phyloP scores from a whole-genome alignment of 805 yeast genomes.

The Schizosaccharomyces japonicus region DNA sequence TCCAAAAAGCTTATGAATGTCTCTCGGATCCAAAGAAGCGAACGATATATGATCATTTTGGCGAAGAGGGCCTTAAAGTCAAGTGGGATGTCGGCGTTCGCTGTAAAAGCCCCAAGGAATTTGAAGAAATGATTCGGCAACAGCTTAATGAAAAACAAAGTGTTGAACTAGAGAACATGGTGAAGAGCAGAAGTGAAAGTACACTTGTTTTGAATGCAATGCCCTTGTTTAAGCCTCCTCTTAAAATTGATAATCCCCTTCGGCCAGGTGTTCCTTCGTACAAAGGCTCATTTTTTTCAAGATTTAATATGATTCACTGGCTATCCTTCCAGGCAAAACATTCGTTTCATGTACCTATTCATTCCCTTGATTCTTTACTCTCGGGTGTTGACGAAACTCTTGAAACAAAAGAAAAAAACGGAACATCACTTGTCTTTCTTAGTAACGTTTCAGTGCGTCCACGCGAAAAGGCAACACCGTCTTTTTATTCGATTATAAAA shows the following conservation, averaged over 20 bases:
- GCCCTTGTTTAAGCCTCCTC: neutral
- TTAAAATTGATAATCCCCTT: neutral
- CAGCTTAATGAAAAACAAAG: neutral
- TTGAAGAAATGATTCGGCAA: neutral
- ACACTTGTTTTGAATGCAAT: neutral
- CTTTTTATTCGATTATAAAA: neutral
- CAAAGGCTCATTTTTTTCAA: no score
- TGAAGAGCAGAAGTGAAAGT: neutral
- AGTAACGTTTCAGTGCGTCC: neutral
- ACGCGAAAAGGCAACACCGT: neutral
- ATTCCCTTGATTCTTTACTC: neutral
- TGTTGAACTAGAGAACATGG: neutral
- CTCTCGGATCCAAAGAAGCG: slow-evolving; percentile 2
- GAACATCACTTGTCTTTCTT: neutral
- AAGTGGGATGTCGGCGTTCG: slow-evolving; percentile 1
- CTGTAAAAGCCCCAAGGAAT: neutral
- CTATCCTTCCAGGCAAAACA: neutral
- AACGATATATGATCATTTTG: neutral
- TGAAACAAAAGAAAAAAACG: neutral
- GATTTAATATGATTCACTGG: neutral
- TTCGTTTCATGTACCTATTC: neutral
- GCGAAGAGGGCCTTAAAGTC: neutral
- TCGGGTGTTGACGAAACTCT: neutral
- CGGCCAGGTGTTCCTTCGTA: neutral
- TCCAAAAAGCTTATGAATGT: slow-evolving; percentile 4